A percentile compares a stretch with the other conserved stretches of the same genome.
Evolutionary conservation across 2,329 filamentous ascomycete genomes (phyloP).

Genomic region (Talaromyces rugulosus): DNA sequence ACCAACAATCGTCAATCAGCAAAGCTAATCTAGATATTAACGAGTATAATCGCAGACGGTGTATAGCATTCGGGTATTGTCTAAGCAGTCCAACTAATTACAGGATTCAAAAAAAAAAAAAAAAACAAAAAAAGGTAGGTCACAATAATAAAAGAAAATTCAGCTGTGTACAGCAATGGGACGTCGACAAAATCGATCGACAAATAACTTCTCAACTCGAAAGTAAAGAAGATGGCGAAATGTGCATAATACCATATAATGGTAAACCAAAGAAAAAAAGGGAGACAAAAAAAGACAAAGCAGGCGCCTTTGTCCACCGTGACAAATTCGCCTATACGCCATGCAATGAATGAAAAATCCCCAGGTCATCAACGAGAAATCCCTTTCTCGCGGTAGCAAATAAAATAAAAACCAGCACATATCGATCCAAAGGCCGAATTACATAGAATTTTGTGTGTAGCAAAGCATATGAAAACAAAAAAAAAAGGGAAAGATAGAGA

Average conservation of each 20-base stretch:
- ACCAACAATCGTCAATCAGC: not conserved
- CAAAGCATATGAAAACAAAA: constrained; percentile 5
- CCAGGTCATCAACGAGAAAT: constrained; percentile 15
- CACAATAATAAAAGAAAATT: constrained; percentile 11
- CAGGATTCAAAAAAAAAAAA: not conserved
- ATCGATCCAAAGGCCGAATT: not conserved
- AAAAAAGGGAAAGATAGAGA: constrained; percentile 6
- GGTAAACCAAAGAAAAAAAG: not conserved
- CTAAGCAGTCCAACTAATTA: constrained; percentile 1
- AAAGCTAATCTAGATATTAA: not conserved
- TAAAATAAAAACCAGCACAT: not conserved
- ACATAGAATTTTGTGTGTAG: constrained; percentile 4
- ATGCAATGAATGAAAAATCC: constrained; percentile 9
- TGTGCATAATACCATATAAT: not conserved
- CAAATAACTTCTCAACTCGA: not conserved
- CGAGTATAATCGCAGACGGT: not conserved
- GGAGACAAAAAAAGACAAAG: not conserved
- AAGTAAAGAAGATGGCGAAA: not conserved
- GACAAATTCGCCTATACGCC: constrained; percentile 10
- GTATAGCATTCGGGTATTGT: constrained; percentile 1
- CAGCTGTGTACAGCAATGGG: constrained; percentile 15
- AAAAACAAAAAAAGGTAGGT: constrained; percentile 3
- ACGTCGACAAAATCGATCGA: constrained; percentile 3
- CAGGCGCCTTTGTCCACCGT: constrained; percentile 7
- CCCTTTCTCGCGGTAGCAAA: not conserved